phyloP scores from a whole-genome alignment of 1,284 basidiomycete genomes.

The Termitomyces sp. region DNA sequence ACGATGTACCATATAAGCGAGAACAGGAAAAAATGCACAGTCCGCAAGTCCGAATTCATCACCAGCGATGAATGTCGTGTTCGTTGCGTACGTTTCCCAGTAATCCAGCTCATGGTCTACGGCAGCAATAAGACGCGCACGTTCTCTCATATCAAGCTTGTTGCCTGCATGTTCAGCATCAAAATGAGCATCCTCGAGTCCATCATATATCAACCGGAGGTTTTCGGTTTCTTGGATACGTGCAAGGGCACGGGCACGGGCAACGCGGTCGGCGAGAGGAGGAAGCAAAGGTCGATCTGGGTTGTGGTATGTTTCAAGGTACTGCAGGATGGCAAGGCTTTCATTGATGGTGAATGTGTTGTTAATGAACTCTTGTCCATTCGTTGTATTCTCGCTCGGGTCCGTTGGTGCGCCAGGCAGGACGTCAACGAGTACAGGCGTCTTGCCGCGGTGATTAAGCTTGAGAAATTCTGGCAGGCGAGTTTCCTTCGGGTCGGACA shows the following conservation, averaged over 20 bases:
- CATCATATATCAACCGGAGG: constrained; percentile 20
- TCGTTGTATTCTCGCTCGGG: background rate
- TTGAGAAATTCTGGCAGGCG: constrained; percentile 21
- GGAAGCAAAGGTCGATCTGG: constrained; percentile 18
- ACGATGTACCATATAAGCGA: constrained; percentile 24
- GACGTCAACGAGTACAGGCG: constrained; percentile 21
- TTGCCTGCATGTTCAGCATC: constrained; percentile 13
- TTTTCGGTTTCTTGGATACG: constrained; percentile 25
- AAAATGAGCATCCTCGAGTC: constrained; percentile 23
- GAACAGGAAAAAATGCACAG: constrained; percentile 23
- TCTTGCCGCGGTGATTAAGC: constrained; percentile 25
- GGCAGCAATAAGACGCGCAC: constrained; percentile 12
- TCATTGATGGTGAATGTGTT: constrained; percentile 19
- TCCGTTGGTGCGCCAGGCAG: background rate
- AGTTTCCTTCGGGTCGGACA: constrained; percentile 23
- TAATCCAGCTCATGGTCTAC: constrained; percentile 21
- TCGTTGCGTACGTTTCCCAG: constrained; percentile 21
- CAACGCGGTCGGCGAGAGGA: constrained; percentile 13
- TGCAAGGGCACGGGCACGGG: constrained; percentile 15
- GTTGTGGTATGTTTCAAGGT: constrained; percentile 21
- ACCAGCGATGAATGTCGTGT: constrained; percentile 19
- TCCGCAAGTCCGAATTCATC: constrained; percentile 21
- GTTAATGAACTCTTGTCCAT: background rate
- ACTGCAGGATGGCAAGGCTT: constrained; percentile 24
- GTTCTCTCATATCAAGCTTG: constrained; percentile 8